Evolutionary conservation across 768 basidiomycete species (phyloP), one percentile per base, ranked within the genome.

Genomic region (Suillus subalutaceus): DNA sequence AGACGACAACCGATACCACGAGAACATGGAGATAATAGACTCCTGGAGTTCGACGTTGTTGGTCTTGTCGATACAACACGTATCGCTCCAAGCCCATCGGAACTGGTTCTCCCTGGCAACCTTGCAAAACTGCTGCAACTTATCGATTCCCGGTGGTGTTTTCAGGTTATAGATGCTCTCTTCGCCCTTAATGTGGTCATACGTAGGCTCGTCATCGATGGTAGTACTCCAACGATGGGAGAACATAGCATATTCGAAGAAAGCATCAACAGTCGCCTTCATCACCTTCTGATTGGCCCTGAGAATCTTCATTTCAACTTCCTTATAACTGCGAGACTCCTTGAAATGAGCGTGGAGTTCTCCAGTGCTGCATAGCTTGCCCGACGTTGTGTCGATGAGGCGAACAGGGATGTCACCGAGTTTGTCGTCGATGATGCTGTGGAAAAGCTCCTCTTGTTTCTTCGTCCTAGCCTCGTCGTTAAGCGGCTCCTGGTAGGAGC

Each of bases 21-120:
- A 56, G 65, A 72, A 72, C 74, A 75, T 74, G 62, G 74, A 69
- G 15, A 66, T 66, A 32, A 74, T 70, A 53, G 73, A 68, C 53
- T 75, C 74, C 3, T 69, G 69, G 20, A 73, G 67, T 44, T 75
- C 71, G 13, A 72, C 66, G 46, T 69, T 74, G 56, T 68, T 75
- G 32, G 50, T 35, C 35, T 73, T 75, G 62, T 73, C 56, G 63
- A 75, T 69, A 35, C 74, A 75, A 32, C 66, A 67, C 0, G 72
- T 75, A 26, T 73, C 73, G 0, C 67, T 68, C 73, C 72, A 75
- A 40, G 62, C 72, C 30, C 64, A 67, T 3, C 26, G 53, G 63
- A 37, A 44, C 41, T 70, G 73, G 7, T 57, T 66, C 23, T 68
- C 61, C 56, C 65, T 67, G 46, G 73, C 72, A 38, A 68, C 63